These are phyloP conservation scores for Aspergillus ochraceus DNA, from an alignment of 2,329 filamentous ascomycete species.

Conservation along the genomic window DNA sequence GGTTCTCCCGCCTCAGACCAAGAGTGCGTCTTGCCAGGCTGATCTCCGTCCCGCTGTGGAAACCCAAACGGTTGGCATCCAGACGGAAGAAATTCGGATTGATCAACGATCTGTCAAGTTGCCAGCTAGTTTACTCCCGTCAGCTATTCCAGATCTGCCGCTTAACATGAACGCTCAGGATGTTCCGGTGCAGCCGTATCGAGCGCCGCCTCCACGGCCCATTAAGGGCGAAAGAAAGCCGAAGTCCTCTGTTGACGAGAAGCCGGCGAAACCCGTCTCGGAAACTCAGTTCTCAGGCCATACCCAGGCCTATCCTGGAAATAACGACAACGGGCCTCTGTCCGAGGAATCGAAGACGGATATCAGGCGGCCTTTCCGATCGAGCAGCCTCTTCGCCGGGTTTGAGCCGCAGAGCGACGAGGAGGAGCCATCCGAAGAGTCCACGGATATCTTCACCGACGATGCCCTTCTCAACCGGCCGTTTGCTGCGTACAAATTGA, in stretches of 20 bases:
- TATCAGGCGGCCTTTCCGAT: constrained; percentile 68
- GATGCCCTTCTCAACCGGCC: constrained; percentile 47
- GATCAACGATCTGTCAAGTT: constrained; percentile 75
- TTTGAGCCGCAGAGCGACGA: constrained; percentile 70
- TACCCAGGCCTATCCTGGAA: constrained; percentile 71
- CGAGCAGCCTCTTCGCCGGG: constrained; percentile 83
- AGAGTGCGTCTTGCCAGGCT: constrained; percentile 81
- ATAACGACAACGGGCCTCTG: constrained; percentile 77
- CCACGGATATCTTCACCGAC: constrained; percentile 42
- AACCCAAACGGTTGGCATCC: constrained; percentile 62
- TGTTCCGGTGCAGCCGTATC: constrained; percentile 35
- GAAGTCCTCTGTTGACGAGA: constrained; percentile 40
- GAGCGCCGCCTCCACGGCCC: constrained; percentile 35
- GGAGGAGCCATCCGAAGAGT: constrained; percentile 34
- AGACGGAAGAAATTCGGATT: constrained; percentile 89
- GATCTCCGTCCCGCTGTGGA: constrained; percentile 50
- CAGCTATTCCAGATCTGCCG: constrained; percentile 63
- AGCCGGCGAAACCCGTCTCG: constrained; percentile 19
- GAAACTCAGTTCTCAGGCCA: constrained; percentile 39
- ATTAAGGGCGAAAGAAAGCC: constrained; percentile 27
- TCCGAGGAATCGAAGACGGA: constrained; percentile 58
- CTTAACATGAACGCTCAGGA: constrained; percentile 26
- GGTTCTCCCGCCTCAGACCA: constrained; percentile 76
- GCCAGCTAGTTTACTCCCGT: constrained; percentile 76
- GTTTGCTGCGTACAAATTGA: constrained; percentile 45